phyloP scores from a whole-genome alignment of 345 rosid species.

The Anacardium occidentale region DNA sequence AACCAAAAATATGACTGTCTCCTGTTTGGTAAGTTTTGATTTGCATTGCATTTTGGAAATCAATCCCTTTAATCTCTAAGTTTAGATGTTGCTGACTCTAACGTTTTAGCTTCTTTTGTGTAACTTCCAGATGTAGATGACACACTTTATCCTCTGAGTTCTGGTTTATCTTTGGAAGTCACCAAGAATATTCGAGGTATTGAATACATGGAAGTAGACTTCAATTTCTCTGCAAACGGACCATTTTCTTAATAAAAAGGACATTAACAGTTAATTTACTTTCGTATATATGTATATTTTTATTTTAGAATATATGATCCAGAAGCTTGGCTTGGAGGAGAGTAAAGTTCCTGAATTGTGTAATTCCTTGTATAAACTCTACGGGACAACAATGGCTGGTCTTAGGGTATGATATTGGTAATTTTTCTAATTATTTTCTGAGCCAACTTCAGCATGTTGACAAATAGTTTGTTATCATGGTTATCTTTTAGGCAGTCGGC shows the following conservation, averaged over 20 bases:
- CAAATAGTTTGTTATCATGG: neutral
- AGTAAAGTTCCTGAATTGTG: conserved; percentile 63
- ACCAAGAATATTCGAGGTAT: conserved; percentile 77
- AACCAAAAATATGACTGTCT: conserved; percentile 48
- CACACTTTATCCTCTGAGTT: conserved; percentile 74
- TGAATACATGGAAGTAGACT: neutral
- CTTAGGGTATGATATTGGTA: conserved; percentile 52
- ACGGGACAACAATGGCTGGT: conserved; percentile 98
- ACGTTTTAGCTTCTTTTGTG: neutral
- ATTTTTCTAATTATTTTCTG: neutral
- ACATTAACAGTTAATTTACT: neutral
- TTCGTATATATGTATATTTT: neutral
- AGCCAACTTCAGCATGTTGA: neutral
- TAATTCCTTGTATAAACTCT: conserved; percentile 62
- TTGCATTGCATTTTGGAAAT: neutral
- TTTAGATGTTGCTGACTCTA: neutral
- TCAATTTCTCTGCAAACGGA: neutral
- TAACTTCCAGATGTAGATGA: conserved; percentile 65
- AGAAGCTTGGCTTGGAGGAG: conserved; percentile 61
- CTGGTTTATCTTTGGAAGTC: conserved; percentile 59
- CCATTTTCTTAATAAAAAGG: conserved; percentile 8
- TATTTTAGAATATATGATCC: conserved; percentile 67
- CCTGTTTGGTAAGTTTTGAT: conserved; percentile 44
- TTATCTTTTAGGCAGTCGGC: conserved; percentile 68
- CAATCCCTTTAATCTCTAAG: neutral